phyloP scores from a whole-genome alignment of 805 yeast species.

The Barnettozyma wickerhamii region DNA sequence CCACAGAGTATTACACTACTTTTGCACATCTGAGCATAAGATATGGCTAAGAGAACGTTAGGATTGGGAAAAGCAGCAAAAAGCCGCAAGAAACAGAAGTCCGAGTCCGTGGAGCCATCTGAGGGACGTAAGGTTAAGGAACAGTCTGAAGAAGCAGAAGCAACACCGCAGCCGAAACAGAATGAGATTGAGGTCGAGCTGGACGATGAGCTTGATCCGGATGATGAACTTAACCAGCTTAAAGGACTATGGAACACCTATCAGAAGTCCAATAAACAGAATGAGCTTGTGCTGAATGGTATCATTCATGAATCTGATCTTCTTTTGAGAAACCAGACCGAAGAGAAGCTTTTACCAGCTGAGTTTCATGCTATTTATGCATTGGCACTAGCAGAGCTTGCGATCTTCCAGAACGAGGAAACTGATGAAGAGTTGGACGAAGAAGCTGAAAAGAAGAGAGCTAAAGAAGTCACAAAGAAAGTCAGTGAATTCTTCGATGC shows the following conservation, averaged over 20 bases:
- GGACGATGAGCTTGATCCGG: conserved; percentile 63
- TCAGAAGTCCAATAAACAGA: conserved; percentile 49
- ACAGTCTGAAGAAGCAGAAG: conserved; percentile 8
- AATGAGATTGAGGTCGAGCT: conserved; percentile 61
- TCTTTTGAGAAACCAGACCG: conserved; percentile 43
- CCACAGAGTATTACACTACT: too few species aligned
- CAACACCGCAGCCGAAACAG: conserved; percentile 21
- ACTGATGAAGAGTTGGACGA: conserved; percentile 24
- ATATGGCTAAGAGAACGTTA: conserved; percentile 60
- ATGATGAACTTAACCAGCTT: conserved; percentile 77
- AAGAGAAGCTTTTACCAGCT: conserved; percentile 34
- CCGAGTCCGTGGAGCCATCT: conserved; percentile 14
- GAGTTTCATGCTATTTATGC: conserved; percentile 74
- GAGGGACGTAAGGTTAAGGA: too few species aligned
- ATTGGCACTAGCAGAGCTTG: conserved; percentile 59
- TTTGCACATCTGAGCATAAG: too few species aligned
- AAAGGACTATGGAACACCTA: conserved; percentile 69
- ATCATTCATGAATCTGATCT: conserved; percentile 91
- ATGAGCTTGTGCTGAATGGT: conserved; percentile 70
- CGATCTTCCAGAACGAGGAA: conserved; percentile 49
- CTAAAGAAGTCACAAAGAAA: conserved; percentile 17
- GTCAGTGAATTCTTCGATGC: conserved; percentile 60
- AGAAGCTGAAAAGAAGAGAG: not conserved
- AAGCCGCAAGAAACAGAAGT: conserved; percentile 37
- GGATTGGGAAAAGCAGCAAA: conserved; percentile 61